Evolutionary conservation across 139 green algal genomes (phyloP).

Genomic region (Picochlorum sp.): DNA sequence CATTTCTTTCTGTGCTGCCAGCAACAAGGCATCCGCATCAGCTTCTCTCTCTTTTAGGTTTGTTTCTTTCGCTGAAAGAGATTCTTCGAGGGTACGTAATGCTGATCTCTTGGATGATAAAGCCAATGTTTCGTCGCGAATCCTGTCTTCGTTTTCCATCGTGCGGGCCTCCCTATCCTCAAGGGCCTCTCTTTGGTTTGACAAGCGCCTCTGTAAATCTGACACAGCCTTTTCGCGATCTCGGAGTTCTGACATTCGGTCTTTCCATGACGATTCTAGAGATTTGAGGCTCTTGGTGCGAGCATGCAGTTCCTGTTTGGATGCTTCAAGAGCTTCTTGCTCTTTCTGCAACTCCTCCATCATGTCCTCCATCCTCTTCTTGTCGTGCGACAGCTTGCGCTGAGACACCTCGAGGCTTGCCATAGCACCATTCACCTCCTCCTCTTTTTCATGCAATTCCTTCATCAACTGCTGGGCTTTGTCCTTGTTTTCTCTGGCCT

Average conservation of each 20-base stretch:
- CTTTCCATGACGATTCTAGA: not conserved
- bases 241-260: constrained; percentile 3
- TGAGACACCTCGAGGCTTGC: not conserved
- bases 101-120: not conserved
- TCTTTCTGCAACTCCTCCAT: constrained; percentile 12
- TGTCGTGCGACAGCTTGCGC: not conserved
- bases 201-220: constrained; percentile 12
- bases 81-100: constrained; percentile 7
- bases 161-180: constrained; percentile 18
- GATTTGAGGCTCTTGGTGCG: constrained; percentile 1
- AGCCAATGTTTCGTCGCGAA: constrained; percentile 15
- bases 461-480: constrained; percentile 14
- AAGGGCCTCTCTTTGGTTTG: constrained; percentile 14
- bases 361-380: constrained; percentile 7
- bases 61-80: constrained; percentile 10
- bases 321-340: not conserved
- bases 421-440: constrained; percentile 6
- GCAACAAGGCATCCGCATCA: not conserved
- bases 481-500: not conserved
- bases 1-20: not conserved
- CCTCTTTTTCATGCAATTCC: constrained; percentile 12
- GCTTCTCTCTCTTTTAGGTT: not conserved
- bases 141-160: constrained; percentile 10
- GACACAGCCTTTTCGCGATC: constrained; percentile 5
- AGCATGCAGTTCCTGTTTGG: constrained; percentile 8